Conservation (phyloP, 1,284 basidiomycete genomes). For the Rhodotorula sp. region DNA sequence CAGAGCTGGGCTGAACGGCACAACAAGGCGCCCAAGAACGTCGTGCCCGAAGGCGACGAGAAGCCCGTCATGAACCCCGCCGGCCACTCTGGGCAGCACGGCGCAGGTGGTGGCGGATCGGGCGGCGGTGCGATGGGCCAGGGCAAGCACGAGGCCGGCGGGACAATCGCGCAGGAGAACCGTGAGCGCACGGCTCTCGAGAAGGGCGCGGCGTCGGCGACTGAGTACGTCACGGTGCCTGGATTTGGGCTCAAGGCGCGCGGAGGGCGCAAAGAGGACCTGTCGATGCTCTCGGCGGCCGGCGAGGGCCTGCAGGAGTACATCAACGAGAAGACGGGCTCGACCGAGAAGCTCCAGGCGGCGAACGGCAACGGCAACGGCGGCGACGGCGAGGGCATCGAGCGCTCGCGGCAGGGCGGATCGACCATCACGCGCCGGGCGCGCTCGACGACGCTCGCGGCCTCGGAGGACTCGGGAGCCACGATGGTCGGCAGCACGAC, state of each 20-base stretch:
- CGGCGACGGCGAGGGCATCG: constrained; percentile 14
- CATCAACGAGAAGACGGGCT: constrained; percentile 16
- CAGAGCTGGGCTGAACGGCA: constrained; percentile 38
- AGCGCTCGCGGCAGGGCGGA: constrained; percentile 14
- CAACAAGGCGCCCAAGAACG: constrained; percentile 49
- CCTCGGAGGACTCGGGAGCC: constrained; percentile 18
- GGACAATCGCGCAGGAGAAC: constrained; percentile 28
- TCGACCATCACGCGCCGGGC: constrained; percentile 26
- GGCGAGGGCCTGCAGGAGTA: constrained; percentile 1
- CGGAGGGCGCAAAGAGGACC: constrained; percentile 5
- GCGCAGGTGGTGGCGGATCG: constrained; percentile 52
- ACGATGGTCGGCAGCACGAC: background rate
- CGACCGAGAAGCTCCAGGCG: constrained; percentile 2
- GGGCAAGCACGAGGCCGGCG: constrained; percentile 29
- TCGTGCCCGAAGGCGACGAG: constrained; percentile 44
- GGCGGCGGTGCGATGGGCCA: constrained; percentile 52
- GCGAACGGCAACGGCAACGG: background rate
- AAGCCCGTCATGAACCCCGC: constrained; percentile 49
- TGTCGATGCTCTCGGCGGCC: background rate
- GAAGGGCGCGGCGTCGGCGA: background rate
- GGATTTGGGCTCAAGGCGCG: background rate
- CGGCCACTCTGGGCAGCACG: constrained; percentile 51
- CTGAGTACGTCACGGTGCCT: background rate
- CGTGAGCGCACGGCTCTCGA: background rate
- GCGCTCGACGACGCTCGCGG: constrained; percentile 46